A percentile compares a stretch with the other conserved stretches of the same genome.
Evolutionary conservation across 2,329 filamentous ascomycete genomes (phyloP).

Genomic region (Setomelanomma holmii): DNA sequence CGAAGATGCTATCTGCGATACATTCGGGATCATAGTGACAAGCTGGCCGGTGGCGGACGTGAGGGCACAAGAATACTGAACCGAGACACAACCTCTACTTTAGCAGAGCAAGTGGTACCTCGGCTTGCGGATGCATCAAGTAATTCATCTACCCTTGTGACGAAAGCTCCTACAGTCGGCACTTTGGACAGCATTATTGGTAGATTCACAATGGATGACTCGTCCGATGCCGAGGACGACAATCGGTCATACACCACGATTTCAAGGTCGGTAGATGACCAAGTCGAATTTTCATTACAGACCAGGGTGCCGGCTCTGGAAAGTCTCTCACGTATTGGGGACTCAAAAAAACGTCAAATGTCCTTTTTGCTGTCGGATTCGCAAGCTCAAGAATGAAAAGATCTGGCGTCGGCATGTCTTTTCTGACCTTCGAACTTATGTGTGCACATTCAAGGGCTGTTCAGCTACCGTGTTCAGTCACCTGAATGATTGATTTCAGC

Average conservation of each 20-base stretch:
- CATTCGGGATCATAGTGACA: slow-evolving; percentile 21
- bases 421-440: slow-evolving; percentile 22
- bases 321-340: slow-evolving; percentile 7
- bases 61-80: background rate
- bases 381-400: slow-evolving; percentile 16
- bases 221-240: slow-evolving; percentile 17
- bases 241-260: slow-evolving; percentile 18
- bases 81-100: background rate
- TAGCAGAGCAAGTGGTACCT: no score
- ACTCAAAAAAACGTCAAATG: slow-evolving; percentile 20
- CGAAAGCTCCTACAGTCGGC: slow-evolving; percentile 19
- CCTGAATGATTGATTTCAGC: slow-evolving; percentile 25
- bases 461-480: slow-evolving; percentile 14
- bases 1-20: slow-evolving; percentile 26
- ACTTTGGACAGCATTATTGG: slow-evolving; percentile 10
- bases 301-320: slow-evolving; percentile 17
- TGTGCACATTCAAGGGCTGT: slow-evolving; percentile 24
- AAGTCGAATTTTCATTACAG: slow-evolving; percentile 5
- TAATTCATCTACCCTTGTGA: slow-evolving; percentile 15
- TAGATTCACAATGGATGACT: slow-evolving; percentile 6
- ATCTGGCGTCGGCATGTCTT: slow-evolving; percentile 23
- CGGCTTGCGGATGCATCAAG: no score
- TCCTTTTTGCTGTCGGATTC: slow-evolving; percentile 21
- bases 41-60: slow-evolving; percentile 8
- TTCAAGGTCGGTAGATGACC: slow-evolving; percentile 16